Percentiles rank a stretch among this genome's conserved stretches.
phyloP scores from a whole-genome alignment of 441 rosid genomes.

The Mallotus repandus region DNA sequence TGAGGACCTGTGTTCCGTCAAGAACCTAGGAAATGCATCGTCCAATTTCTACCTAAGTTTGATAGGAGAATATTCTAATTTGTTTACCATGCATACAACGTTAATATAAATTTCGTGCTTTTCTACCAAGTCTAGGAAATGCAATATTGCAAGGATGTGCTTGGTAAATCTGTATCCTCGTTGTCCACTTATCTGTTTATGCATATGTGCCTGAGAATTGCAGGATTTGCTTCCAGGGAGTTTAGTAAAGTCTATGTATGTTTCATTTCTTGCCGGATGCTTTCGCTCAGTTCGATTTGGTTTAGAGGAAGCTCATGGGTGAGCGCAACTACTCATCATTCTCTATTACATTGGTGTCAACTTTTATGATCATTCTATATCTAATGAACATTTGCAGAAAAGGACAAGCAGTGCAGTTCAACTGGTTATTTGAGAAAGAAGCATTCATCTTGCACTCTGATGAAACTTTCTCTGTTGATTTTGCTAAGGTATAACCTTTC shows the following conservation, averaged over 20 bases:
- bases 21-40: background rate
- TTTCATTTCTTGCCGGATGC: constrained; percentile 90
- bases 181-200: background rate
- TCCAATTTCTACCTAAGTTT: background rate
- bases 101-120: background rate
- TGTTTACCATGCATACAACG: background rate
- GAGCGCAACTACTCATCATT: constrained; percentile 26
- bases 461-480: constrained; percentile 77
- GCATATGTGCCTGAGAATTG: constrained; percentile 6
- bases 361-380: constrained; percentile 22
- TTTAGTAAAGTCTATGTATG: constrained; percentile 76
- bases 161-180: background rate
- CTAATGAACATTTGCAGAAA: constrained; percentile 45
- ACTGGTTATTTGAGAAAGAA: constrained; percentile 85
- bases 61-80: background rate
- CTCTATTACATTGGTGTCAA: constrained; percentile 7
- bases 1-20: background rate
- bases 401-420: constrained; percentile 93
- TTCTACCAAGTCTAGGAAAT: background rate
- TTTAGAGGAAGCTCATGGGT: constrained; percentile 97
- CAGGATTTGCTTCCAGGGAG: constrained; percentile 74
- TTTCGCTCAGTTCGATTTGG: constrained; percentile 95
- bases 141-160: background rate
- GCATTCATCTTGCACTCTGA: constrained; percentile 66
- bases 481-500: constrained; percentile 57